Conservation (phyloP, 2,329 filamentous ascomycete species). For the Fusarium floridanum region DNA sequence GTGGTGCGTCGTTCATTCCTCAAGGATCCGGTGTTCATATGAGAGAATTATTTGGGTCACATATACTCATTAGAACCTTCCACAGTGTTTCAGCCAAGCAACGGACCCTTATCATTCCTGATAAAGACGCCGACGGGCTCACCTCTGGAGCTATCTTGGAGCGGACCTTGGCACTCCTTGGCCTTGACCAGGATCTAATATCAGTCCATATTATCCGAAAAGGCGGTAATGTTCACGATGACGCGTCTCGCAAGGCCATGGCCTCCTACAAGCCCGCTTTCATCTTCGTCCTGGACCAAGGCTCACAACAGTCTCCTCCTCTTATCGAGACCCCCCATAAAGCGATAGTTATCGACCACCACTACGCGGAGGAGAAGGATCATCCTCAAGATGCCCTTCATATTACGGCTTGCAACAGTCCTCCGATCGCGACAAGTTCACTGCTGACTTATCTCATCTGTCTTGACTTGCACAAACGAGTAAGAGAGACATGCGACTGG, state of each 20-base stretch:
- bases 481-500: conserved; percentile 67
- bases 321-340: conserved; percentile 64
- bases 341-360: conserved; percentile 75
- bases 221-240: conserved; percentile 69
- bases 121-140: conserved; percentile 78
- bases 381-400: conserved; percentile 68
- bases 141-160: conserved; percentile 73
- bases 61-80: conserved; percentile 18
- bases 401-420: conserved; percentile 73
- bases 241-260: conserved; percentile 66
- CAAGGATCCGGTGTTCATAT: background rate
- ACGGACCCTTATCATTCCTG: conserved; percentile 71
- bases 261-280: conserved; percentile 63
- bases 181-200: conserved; percentile 65
- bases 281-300: conserved; percentile 76
- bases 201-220: conserved; percentile 71
- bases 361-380: conserved; percentile 65
- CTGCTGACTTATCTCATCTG: conserved; percentile 76
- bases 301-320: conserved; percentile 67
- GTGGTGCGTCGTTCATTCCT: conserved; percentile 58
- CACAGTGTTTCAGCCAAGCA: conserved; percentile 39
- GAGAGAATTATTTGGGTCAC: background rate
- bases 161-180: conserved; percentile 70
- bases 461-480: conserved; percentile 63
- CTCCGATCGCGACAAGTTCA: conserved; percentile 74